Evolutionary conservation across 208 protist species (phyloP).

Genomic region (Trypanosoma boissoni): DNA sequence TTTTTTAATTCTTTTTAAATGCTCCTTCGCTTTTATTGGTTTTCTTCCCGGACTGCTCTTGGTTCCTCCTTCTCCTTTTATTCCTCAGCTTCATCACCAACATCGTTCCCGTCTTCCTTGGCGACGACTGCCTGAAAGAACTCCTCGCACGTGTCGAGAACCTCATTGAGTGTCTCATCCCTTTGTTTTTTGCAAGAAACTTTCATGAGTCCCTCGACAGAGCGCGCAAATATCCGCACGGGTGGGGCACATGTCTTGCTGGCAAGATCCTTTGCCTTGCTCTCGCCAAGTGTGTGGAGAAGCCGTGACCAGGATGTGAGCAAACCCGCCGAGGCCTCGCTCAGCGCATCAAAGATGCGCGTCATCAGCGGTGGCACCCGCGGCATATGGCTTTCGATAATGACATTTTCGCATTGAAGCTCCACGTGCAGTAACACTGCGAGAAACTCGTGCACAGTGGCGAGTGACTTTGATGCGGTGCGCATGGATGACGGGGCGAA

Average conservation of each 20-base stretch:
- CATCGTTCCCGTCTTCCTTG: neutral
- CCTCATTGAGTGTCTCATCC: slow-evolving; percentile 82
- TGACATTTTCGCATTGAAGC: slow-evolving; percentile 85
- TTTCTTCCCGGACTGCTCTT: neutral
- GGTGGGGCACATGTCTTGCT: slow-evolving; percentile 60
- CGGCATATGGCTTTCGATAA: slow-evolving; percentile 56
- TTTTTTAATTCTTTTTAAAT: neutral
- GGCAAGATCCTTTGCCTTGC: slow-evolving; percentile 45
- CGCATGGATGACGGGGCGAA: slow-evolving; percentile 57
- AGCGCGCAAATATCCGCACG: slow-evolving; percentile 57
- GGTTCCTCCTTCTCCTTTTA: neutral
- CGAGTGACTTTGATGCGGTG: slow-evolving; percentile 42
- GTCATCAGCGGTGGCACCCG: slow-evolving; percentile 68
- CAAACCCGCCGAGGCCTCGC: slow-evolving; percentile 57
- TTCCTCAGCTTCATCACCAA: neutral
- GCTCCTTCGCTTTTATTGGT: neutral
- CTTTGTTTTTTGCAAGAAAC: slow-evolving; percentile 69
- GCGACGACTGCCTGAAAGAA: slow-evolving; percentile 57
- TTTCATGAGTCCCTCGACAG: slow-evolving; percentile 72
- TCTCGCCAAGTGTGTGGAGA: slow-evolving; percentile 52
- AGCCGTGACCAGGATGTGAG: slow-evolving; percentile 65
- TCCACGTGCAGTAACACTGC: slow-evolving; percentile 74
- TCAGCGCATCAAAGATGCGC: slow-evolving; percentile 70
- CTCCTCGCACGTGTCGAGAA: slow-evolving; percentile 83
- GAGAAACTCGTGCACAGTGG: slow-evolving; percentile 58